A percentile compares a stretch with the other conserved stretches of the same genome.
Conservation (phyloP, 2,329 filamentous ascomycete genomes). For the Colletotrichum sp. region DNA sequence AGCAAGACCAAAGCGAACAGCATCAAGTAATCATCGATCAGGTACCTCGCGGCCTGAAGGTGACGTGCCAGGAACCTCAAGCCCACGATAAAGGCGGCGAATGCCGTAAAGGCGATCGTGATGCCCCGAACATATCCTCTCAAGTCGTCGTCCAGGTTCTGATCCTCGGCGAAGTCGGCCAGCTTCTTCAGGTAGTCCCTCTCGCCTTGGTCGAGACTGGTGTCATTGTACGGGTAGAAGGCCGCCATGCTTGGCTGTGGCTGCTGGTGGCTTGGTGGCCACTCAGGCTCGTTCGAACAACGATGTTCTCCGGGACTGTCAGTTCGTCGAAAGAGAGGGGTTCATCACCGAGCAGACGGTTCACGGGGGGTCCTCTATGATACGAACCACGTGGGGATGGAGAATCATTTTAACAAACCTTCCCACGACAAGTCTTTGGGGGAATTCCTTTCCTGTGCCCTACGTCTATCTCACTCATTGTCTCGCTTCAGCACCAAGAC, state of each 20-base stretch:
- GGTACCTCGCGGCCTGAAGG: constrained; percentile 9
- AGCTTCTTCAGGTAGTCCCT: constrained; percentile 13
- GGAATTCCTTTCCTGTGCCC: background rate
- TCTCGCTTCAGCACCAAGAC: background rate
- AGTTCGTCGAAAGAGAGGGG: background rate
- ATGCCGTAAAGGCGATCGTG: constrained; percentile 14
- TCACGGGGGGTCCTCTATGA: background rate
- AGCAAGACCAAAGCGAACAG: background rate
- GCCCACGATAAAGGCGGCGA: constrained; percentile 8
- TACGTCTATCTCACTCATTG: background rate
- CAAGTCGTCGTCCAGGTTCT: constrained; percentile 9
- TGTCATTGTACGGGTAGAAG: constrained; percentile 14
- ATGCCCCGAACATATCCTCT: constrained; percentile 6
- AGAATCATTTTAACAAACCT: constrained; percentile 7
- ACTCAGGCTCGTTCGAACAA: background rate
- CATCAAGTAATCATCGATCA: constrained; percentile 18
- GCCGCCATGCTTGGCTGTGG: constrained; percentile 1
- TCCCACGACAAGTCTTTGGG: background rate
- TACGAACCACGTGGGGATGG: background rate
- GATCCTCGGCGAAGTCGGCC: constrained; percentile 5
- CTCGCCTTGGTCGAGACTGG: background rate
- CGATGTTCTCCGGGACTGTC: background rate
- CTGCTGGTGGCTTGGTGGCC: background rate
- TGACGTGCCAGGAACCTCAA: constrained; percentile 11
- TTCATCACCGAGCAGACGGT: background rate